Percentiles rank a stretch among this genome's conserved stretches.
Evolutionary conservation across 78 protist genomes (phyloP).

Genomic region (Isochrysis galbana): DNA sequence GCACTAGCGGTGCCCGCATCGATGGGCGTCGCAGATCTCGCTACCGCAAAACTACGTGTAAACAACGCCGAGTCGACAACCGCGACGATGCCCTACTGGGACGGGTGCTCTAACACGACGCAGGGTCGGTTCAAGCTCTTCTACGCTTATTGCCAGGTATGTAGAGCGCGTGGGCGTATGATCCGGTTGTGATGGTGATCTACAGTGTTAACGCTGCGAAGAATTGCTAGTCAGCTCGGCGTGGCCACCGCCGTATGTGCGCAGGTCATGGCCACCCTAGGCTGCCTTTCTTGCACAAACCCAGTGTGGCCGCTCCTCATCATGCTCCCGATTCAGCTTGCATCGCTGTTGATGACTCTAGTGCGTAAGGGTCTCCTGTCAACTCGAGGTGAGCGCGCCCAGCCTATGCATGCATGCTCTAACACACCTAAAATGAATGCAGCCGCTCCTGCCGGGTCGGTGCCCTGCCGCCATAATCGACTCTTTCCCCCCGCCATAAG

Average conservation of each 20-base stretch:
- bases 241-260: no score
- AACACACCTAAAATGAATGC: no score
- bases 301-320: background rate
- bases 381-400: no score
- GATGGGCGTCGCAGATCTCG: background rate
- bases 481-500: no score
- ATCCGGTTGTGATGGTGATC: no score
- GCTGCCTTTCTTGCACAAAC: background rate
- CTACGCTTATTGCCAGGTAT: background rate
- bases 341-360: background rate
- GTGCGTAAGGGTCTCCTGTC: slow-evolving; percentile 5
- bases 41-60: background rate
- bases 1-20: background rate
- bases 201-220: no score
- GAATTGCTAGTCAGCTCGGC: no score
- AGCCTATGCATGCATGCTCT: no score
- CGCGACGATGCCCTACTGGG: background rate
- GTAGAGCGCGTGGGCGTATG: no score
- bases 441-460: no score
- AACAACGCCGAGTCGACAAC: background rate
- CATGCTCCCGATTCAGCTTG: background rate
- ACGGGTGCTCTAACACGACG: background rate
- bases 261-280: slow-evolving; percentile 10
- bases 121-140: background rate
- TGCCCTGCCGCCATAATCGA: no score